Conservation (phyloP, 192 early-diverging fungal species). For the Coemansia erecta region DNA sequence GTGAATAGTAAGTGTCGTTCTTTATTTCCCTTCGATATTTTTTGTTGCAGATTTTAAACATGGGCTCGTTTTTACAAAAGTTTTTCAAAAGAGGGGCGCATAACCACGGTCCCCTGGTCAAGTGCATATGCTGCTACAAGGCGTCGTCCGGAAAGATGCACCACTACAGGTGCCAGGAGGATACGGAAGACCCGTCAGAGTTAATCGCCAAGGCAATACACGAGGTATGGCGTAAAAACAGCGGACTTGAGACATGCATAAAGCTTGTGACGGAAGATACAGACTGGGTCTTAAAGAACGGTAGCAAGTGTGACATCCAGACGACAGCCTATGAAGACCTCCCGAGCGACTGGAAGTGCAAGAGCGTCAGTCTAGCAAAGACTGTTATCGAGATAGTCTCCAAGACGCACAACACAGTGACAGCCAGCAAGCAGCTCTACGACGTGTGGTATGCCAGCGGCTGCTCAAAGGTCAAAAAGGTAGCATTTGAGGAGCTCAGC, state of each 20-base stretch:
- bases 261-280: not conserved
- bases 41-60: no score
- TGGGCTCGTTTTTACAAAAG: no score
- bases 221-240: not conserved
- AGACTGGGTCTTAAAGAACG: not conserved
- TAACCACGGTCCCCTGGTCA: no score
- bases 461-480: not conserved
- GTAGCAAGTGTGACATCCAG: slow-evolving; percentile 1
- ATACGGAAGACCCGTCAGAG: not conserved
- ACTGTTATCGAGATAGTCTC: not conserved
- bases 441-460: not conserved
- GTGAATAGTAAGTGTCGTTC: no score
- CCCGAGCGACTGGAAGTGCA: slow-evolving; percentile 1
- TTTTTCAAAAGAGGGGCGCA: no score
- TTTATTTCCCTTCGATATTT: no score
- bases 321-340: not conserved
- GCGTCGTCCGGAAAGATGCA: no score
- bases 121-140: no score
- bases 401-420: slow-evolving; percentile 4
- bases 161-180: no score
- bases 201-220: slow-evolving; percentile 1
- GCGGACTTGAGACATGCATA: not conserved
- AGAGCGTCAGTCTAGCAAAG: not conserved
- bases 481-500: not conserved
- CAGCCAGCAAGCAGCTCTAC: not conserved